phyloP scores from a whole-genome alignment of 1,284 basidiomycete species.

The Gymnopus androsaceus region DNA sequence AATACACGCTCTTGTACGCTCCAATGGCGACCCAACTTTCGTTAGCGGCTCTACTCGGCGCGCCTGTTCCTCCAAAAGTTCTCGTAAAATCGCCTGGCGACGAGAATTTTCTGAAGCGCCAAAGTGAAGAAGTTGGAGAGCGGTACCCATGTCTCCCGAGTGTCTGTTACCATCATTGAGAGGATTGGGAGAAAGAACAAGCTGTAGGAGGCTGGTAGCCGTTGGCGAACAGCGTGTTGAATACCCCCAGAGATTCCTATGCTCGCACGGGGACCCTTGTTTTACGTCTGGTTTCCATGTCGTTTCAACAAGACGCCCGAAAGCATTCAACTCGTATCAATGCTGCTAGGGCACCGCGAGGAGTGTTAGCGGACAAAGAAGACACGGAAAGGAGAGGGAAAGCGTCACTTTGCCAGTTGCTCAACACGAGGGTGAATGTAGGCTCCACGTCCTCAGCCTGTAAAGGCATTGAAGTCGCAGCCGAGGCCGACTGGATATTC shows the following conservation, averaged over 20 bases:
- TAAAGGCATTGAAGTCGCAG: not conserved
- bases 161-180: not conserved
- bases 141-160: too few species aligned
- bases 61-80: not conserved
- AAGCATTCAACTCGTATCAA: slow-evolving; percentile 1
- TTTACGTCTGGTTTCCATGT: slow-evolving; percentile 10
- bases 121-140: not conserved
- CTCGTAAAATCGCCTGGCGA: not conserved
- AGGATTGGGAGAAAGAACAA: not conserved
- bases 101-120: not conserved
- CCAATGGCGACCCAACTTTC: slow-evolving; percentile 5
- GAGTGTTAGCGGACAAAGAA: not conserved
- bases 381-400: slow-evolving; percentile 12
- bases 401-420: slow-evolving; percentile 3
- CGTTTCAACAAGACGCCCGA: slow-evolving; percentile 7
- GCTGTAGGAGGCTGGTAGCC: not conserved
- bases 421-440: slow-evolving; percentile 1
- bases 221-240: slow-evolving; percentile 9
- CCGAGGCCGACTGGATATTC: too few species aligned
- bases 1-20: slow-evolving; percentile 5
- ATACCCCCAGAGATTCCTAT: slow-evolving; percentile 3
- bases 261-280: slow-evolving; percentile 6
- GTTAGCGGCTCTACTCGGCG: not conserved
- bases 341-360: slow-evolving; percentile 6
- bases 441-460: not conserved